Evolutionary conservation across 2,329 filamentous ascomycete genomes (phyloP).

Genomic region (Setomelanomma holmii): DNA sequence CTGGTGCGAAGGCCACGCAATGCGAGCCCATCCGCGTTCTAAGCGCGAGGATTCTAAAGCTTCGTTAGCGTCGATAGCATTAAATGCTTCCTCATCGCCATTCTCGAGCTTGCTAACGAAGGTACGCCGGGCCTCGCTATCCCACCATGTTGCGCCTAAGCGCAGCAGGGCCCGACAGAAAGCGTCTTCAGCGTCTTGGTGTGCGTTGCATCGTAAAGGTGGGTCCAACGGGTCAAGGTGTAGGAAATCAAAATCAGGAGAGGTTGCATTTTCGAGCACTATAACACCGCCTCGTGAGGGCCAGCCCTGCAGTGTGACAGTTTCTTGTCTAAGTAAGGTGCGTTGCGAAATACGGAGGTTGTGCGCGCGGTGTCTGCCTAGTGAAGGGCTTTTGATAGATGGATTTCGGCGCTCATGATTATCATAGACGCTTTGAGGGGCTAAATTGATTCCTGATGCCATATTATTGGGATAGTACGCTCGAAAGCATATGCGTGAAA

Average conservation of each 20-base stretch:
- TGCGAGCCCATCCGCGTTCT: conserved; percentile 4
- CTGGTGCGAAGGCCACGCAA: conserved; percentile 2
- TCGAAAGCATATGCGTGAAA: not conserved
- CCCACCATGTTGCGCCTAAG: conserved; percentile 26
- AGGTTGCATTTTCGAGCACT: conserved; percentile 15
- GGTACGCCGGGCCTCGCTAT: conserved; percentile 2
- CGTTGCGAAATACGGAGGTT: conserved; percentile 13
- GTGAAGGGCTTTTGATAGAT: conserved; percentile 1
- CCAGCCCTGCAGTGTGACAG: conserved; percentile 8
- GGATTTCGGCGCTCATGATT: not conserved
- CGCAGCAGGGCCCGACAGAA: conserved; percentile 19
- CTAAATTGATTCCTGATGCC: not conserved
- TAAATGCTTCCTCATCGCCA: conserved; percentile 11
- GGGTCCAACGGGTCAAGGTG: conserved; percentile 18
- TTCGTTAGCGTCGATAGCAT: conserved; percentile 16
- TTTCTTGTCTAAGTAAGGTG: conserved; percentile 8
- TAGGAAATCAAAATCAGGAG: conserved; percentile 22
- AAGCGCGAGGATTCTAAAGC: conserved; percentile 9
- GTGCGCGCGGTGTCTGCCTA: conserved; percentile 7
- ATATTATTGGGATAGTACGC: not conserved
- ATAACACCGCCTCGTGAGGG: conserved; percentile 21
- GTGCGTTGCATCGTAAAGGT: conserved; percentile 6
- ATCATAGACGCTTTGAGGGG: not conserved
- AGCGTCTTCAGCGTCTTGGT: conserved; percentile 13
- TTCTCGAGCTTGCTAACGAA: conserved; percentile 16